Conservation (phyloP, 2,329 filamentous ascomycete species). For the Ceratocystis alfenasii region DNA sequence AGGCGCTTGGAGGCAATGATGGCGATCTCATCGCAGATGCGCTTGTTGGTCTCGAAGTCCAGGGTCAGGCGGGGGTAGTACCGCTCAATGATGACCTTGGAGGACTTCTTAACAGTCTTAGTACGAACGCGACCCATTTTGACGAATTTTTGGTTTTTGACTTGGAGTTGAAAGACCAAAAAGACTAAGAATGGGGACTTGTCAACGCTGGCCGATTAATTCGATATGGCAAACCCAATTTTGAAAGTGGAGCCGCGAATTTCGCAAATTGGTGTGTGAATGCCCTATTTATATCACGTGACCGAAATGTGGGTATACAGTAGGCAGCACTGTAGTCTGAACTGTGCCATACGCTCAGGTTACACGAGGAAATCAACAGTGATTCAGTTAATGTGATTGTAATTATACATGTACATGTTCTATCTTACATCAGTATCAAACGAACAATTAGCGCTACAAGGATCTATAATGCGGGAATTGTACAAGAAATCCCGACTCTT, state of each 20-base stretch:
- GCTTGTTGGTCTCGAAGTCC: slow-evolving; percentile 99
- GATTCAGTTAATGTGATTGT: not conserved
- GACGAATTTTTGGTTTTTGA: slow-evolving; percentile 37
- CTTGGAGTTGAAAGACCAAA: slow-evolving; percentile 26
- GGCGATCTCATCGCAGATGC: slow-evolving; percentile 99
- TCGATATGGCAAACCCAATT: slow-evolving; percentile 15
- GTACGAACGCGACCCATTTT: slow-evolving; percentile 61
- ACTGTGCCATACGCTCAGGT: not conserved
- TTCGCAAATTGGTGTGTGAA: slow-evolving; percentile 13
- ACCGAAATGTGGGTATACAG: not conserved
- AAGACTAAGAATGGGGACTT: not conserved
- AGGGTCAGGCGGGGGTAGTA: slow-evolving; percentile 97
- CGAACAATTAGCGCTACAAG: not conserved
- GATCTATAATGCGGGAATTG: not conserved
- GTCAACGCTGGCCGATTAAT: not conserved
- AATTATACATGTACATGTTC: slow-evolving; percentile 21
- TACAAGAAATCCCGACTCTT: slow-evolving; percentile 6
- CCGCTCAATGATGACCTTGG: slow-evolving; percentile 99
- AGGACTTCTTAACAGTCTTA: slow-evolving; percentile 63
- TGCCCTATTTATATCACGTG: slow-evolving; percentile 18
- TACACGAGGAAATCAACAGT: not conserved
- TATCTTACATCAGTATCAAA: slow-evolving; percentile 20
- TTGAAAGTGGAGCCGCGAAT: not conserved
- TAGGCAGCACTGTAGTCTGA: not conserved
- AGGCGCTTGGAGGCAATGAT: slow-evolving; percentile 99